phyloP scores from a whole-genome alignment of 2,329 filamentous ascomycete genomes.

The Aspergillus udagawae region DNA sequence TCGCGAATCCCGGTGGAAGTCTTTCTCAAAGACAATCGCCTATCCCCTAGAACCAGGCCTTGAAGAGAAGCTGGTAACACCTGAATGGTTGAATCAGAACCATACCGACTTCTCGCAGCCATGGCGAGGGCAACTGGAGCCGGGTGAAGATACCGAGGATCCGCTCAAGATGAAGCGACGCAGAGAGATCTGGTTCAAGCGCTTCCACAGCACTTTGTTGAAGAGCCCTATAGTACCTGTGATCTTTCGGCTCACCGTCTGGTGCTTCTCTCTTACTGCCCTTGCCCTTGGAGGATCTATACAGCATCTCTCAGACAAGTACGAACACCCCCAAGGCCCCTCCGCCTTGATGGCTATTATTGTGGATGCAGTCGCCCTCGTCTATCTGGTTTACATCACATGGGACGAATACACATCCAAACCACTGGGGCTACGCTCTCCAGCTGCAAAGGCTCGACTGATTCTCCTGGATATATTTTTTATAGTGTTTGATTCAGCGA shows the following conservation, averaged over 20 bases:
- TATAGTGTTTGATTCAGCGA: slow-evolving; percentile 95
- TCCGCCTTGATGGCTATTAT: slow-evolving; percentile 86
- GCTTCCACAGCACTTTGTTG: slow-evolving; percentile 65
- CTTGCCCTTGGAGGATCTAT: slow-evolving; percentile 75
- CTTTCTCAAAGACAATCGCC: slow-evolving; percentile 40
- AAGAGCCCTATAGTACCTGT: slow-evolving; percentile 82
- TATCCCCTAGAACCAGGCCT: slow-evolving; percentile 37
- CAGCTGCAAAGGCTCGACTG: slow-evolving; percentile 80
- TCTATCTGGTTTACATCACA: slow-evolving; percentile 90
- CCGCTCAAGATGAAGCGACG: slow-evolving; percentile 48
- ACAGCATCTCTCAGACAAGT: slow-evolving; percentile 54
- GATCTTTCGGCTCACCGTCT: slow-evolving; percentile 74
- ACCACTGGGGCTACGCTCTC: slow-evolving; percentile 79
- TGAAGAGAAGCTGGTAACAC: slow-evolving; percentile 40
- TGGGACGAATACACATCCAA: slow-evolving; percentile 96
- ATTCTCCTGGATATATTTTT: slow-evolving; percentile 92
- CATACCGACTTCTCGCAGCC: slow-evolving; percentile 43
- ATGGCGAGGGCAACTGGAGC: slow-evolving; percentile 50
- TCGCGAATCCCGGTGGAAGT: slow-evolving; percentile 45
- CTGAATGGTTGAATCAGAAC: slow-evolving; percentile 45
- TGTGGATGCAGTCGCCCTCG: slow-evolving; percentile 81
- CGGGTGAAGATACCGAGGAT: slow-evolving; percentile 50
- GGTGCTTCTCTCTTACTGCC: slow-evolving; percentile 76
- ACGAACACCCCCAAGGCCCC: slow-evolving; percentile 56
- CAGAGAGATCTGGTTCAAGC: slow-evolving; percentile 53